Evolutionary conservation across 164 flowering plant species (phyloP), one percentile per base, ranked within the genome.

Genomic region (Platanus orientalis): DNA sequence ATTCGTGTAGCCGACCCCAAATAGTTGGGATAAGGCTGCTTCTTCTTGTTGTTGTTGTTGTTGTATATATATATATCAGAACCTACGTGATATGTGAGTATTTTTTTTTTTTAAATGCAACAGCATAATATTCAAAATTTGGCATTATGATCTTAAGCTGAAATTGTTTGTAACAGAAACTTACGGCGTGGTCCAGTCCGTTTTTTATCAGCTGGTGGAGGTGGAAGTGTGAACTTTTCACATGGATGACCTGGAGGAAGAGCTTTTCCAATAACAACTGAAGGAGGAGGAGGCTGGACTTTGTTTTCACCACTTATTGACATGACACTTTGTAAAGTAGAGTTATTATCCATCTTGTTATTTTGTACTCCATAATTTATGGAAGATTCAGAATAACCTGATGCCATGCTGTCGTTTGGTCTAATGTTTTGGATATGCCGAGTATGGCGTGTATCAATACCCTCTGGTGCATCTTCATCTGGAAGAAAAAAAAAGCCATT

Each of bases 161-260:
- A 45, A 58, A 53, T 64, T 13, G 13, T 47, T 16, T 19, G 39
- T 6, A 62, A 57, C 23, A 60, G 13, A 52, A 67, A 82, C 96
- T 87, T 84, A 92, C 98, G 92, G 3, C 98, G 84, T 54, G 98
- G 97, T 65, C 98, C 98, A 70, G 62, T 67, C 54, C 96, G 78
- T 72, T 78, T 87, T 40, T 67, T 73, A 70, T 80, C 81, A 44
- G 82, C 67, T 23, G 92, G 92, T 63, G 97, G 95, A 14, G 96
- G 90, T 60, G 93, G 97, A 58, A 89, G 64, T 52, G 75, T 71
- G 74, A 90, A 93, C 19, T 76, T 74, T 51, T 75, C 69, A 68
- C 98, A 93, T 7, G 83, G 97, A 74, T 90, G 82, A 16, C 45
- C 69, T 4, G 53, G 57, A 40, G 67, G 60, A 74, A 64, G 58